Base-by-base conservation (phyloP, 2,329 filamentous ascomycete species). In the Colletotrichum noveboracense region DNA sequence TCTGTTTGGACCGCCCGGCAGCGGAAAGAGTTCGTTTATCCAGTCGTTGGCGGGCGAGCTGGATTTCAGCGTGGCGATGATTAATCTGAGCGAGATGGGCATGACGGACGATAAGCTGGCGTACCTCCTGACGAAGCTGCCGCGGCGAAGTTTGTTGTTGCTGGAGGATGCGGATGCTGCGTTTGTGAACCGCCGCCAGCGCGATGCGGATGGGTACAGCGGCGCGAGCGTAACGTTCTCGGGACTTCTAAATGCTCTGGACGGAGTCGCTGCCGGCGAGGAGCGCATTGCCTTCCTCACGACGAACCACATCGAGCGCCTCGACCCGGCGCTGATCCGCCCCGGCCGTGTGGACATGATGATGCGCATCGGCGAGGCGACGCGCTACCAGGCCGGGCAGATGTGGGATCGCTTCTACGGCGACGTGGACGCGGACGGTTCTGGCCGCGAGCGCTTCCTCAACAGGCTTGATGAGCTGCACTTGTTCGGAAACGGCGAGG, bases 391-490 rank as follows among this genome's bases (percentile, higher is more conserved):
- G 85, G 96, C 97, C 21, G 91, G 88, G 16, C 89, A 94, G 84
- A 94, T 99, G 86, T 99, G 96, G 96, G 94, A 97, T 83, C 92
- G 97, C 24, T 99, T 98, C 86, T 99, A 98, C 81, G 94, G 94
- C 6, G 95, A 97, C 38, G 87, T 95, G 28, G 96, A 98, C 81
- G 78, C 80, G 1, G 89, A 92, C 70, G 92, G 93, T 18, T 84
- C 86, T 7, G 90, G 92, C 24, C 92, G 92, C 80, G 86, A 90
- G 79, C 87, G 89, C 21, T 98, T 99, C 86, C 85, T 98, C 78
- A 82, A 88, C 26, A 91, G 91, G 76, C 90, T 98, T 14, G 89
- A 92, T 60, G 89, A 93, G 65, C 87, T 97, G 18, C 93, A 94
- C 1, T 84, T 98, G 30, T 91, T 97, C 69, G 90, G 92, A 21